phyloP scores from a whole-genome alignment of 202 grass and related monocot genomes.

The Schoenoplectus triqueter region DNA sequence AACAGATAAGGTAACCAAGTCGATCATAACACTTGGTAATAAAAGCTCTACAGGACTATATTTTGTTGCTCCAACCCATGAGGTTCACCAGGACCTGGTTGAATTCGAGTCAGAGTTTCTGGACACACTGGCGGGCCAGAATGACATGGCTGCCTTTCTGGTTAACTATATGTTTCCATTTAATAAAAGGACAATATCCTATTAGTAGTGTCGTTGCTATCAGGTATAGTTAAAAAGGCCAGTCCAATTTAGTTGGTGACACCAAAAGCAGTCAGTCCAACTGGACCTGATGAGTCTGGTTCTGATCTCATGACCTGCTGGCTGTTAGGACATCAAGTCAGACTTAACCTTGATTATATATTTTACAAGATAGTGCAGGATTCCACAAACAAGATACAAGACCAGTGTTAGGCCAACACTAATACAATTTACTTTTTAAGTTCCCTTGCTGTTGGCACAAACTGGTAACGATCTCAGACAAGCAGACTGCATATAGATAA shows the following conservation, averaged over 20 bases:
- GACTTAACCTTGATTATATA: background rate
- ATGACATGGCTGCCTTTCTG: background rate
- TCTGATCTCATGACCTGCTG: background rate
- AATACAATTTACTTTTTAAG: background rate
- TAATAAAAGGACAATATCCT: background rate
- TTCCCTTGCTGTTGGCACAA: background rate
- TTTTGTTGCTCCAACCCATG: background rate
- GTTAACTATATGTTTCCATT: background rate
- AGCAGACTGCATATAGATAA: background rate
- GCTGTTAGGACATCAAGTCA: background rate
- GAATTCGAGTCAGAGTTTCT: constrained; percentile 5
- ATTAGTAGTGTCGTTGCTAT: background rate
- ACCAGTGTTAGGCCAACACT: background rate
- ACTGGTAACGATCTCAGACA: background rate
- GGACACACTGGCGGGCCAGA: background rate
- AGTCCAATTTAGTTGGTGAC: background rate
- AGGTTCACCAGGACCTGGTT: constrained; percentile 13
- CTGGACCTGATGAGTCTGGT: background rate
- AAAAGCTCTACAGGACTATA: background rate
- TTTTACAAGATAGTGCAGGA: background rate
- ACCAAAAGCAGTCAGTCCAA: background rate
- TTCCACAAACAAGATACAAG: background rate
- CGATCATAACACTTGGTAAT: constrained; percentile 6
- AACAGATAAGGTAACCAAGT: background rate
- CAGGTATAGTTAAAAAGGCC: background rate